Evolutionary conservation across 768 basidiomycete species (phyloP), one percentile per base, ranked within the genome.

Genomic region (Amanita exitialis): DNA sequence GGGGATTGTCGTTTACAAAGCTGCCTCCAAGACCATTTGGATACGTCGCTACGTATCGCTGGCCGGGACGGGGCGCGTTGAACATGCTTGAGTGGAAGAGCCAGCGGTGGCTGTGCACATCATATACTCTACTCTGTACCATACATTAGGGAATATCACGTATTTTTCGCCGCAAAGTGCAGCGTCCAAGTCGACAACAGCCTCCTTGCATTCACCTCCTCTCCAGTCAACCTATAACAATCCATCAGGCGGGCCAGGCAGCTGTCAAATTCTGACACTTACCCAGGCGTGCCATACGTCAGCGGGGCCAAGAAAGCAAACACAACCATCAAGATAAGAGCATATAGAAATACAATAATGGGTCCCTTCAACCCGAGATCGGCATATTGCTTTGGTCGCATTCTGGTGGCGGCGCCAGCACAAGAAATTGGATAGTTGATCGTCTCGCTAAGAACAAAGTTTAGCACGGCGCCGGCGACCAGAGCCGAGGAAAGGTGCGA

Each of bases 271-370:
- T 15, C 16, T 37, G 43, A 55, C 3, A 74, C 86, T 62, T 70
- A 96, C 93, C 92, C 90, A 55, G 93, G 92, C n/a, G 87, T 86
- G 38, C 94, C 96, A 64, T 95, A 99, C 13, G 95, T 97, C 59
- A 99, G 70, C 37, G 96, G 95, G 12, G 87, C 78, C 47, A 95
- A 70, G 73, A 79, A 97, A 36, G 78, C 59, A 54, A 87, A 84
- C 70, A 84, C 70, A 20, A 71, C 66, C 44, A 90, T 76, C 68
- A 92, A 65, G 34, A 78, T 53, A 21, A 84, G 59, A 37, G 74
- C 68, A 61, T 84, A 87, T 10, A 76, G 61, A 3, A 71, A 75
- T 36, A 82, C 71, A 20, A 80, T 73, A 43, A 82, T 61, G 25
- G 90, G 80, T 2, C 89, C 93, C 55, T 87, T 84, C 55, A 82